Evolutionary conservation across 805 yeast species (phyloP), one percentile per base, ranked within the genome.

Genomic region (Metschnikowia picachoensis): DNA sequence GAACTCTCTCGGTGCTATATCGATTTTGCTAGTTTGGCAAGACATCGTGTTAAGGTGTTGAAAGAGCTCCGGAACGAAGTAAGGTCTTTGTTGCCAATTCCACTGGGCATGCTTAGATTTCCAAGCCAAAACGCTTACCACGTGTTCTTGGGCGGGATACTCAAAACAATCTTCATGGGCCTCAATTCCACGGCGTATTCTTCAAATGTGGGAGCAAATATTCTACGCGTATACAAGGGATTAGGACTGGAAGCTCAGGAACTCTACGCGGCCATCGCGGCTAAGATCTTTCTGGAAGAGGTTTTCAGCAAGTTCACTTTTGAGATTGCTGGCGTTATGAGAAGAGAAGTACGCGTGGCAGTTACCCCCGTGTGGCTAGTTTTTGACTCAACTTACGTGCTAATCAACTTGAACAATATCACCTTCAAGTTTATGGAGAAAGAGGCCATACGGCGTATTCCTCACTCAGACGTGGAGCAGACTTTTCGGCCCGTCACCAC

Each of bases 1-100:
- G 56, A 52, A 32, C 33, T 53, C 8, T 43, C 56, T 2, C 51
- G 58, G n/a, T 50, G 51, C 39, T 49, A 46, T 35, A 37, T 41
- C 12, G 51, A 52, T 11, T 52, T 53, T 20, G 35, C 37, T 10
- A 28, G 30, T 5, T 39, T 49, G 42, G 54, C 48, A 5, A 17
- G 15, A 2, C 30, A 29, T 35, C 47, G 57, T 17, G 30, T 35
- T 8, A 14, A 27, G 14, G 39, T 34, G 30, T 34, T 50, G 20
- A 33, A 28, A 4, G 30, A 29, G 4, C 39, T 52, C 31, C 48
- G 45, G 12, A 30, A 27, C 5, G 34, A 34, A 3, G 16, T 53
- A 13, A 38, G 37, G 3, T 27, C 34, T 8, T 39, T 30, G 13
- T 36, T 51, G 16, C 51, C 51, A 4, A 29, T 30, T 2, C 16